Evolutionary conservation across 2,329 filamentous ascomycete genomes (phyloP).

Genomic region (Biscogniauxia sp.): DNA sequence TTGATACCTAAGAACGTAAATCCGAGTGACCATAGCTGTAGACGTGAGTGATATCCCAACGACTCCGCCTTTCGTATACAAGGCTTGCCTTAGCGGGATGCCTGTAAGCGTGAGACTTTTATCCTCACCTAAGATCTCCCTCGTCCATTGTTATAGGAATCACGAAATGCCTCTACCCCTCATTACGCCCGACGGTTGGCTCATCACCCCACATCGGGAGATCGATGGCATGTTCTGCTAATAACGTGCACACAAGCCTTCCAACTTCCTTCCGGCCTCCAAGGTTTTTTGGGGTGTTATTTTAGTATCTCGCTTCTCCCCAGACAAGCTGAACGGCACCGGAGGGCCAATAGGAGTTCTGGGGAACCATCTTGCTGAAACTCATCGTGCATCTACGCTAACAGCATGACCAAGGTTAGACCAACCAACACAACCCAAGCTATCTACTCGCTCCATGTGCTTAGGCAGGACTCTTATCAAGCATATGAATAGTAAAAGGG

Average conservation of each 20-base stretch:
- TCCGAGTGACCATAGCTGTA: not conserved
- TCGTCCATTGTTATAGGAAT: slow-evolving; percentile 13
- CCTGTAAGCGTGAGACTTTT: slow-evolving; percentile 1
- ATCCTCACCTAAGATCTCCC: slow-evolving; percentile 9
- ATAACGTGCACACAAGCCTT: not conserved
- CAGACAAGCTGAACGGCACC: slow-evolving; percentile 1
- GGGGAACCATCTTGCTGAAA: slow-evolving; percentile 13
- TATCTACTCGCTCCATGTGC: not conserved
- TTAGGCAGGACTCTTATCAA: not conserved
- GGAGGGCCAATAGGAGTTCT: slow-evolving; percentile 14
- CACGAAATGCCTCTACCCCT: slow-evolving; percentile 13
- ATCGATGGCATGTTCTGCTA: slow-evolving; percentile 6
- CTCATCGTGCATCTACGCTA: slow-evolving; percentile 8
- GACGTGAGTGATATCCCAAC: not conserved
- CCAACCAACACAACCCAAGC: not conserved
- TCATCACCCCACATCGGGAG: slow-evolving; percentile 11
- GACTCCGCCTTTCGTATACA: not conserved
- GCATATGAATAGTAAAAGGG: not conserved
- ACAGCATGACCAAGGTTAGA: not conserved
- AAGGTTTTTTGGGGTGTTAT: slow-evolving; percentile 6
- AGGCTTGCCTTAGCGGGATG: not conserved
- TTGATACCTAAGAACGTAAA: not conserved
- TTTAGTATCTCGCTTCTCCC: slow-evolving; percentile 4
- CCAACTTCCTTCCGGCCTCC: not conserved
- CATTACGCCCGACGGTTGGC: slow-evolving; percentile 6